Percentiles rank a stretch among this genome's conserved stretches.
Conservation (phyloP, 352 stramenopile species). For the Phytophthora chlamydospora region DNA sequence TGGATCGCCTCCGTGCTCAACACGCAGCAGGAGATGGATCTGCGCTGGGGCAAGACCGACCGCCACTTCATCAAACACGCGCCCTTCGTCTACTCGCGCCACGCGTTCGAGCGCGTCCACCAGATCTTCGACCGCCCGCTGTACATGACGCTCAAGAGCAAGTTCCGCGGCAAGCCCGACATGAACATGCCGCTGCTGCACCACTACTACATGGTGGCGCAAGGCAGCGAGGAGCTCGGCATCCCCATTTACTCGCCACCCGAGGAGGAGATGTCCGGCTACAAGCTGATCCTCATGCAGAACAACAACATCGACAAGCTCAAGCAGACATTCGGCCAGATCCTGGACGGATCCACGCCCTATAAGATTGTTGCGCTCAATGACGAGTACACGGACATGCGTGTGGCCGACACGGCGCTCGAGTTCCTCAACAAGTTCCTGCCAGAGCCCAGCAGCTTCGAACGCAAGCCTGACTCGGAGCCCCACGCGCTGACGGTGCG, state of each 20-base stretch:
- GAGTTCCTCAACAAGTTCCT: constrained; percentile 81
- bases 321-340: constrained; percentile 67
- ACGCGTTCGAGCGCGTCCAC: constrained; percentile 85
- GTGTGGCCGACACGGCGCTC: constrained; percentile 65
- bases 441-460: constrained; percentile 69
- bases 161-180: constrained; percentile 84
- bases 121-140: constrained; percentile 87
- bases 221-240: constrained; percentile 78
- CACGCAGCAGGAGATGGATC: constrained; percentile 90
- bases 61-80: constrained; percentile 91
- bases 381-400: constrained; percentile 88
- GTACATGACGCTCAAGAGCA: constrained; percentile 85
- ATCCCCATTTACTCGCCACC: constrained; percentile 80
- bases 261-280: constrained; percentile 77
- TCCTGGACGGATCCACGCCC: constrained; percentile 65
- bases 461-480: constrained; percentile 55
- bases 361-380: constrained; percentile 88
- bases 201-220: constrained; percentile 89
- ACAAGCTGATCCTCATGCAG: constrained; percentile 87
- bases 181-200: constrained; percentile 91
- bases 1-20: constrained; percentile 90
- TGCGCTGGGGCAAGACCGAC: constrained; percentile 77
- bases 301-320: constrained; percentile 83
- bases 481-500: constrained; percentile 59
- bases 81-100: constrained; percentile 87